Base-by-base conservation (phyloP, 306 rosid species). In the Cucumis cinereus region DNA sequence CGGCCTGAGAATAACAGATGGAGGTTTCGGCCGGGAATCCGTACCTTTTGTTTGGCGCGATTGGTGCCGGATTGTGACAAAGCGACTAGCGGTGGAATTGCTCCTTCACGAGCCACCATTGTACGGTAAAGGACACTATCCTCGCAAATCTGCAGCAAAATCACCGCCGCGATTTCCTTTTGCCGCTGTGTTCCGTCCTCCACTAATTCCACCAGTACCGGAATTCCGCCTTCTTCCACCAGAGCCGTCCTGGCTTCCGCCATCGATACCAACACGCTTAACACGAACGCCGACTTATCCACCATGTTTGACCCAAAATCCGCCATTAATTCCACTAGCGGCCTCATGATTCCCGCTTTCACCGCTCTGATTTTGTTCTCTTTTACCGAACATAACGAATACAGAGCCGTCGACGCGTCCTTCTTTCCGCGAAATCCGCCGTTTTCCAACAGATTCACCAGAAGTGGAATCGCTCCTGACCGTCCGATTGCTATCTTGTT, bases 21-120 rank as follows among this genome's bases (percentile, higher is more conserved):
- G 13, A 71, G 11, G 57, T 49, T 22, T 23, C 6, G 19, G 28
- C 28, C 77, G 68, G 78, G 69, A 60, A 56, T 71, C 3, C 87
- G 78, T 33, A 94, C 97, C 97, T 92, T 94, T 82, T 94, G 95
- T 88, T 88, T 94, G 87, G 95, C 96, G 84, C 99, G 97, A 89
- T 87, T 83, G 63, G 96, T 92, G 92, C 95, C 97, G 77, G 96
- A 86, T 80, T 92, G 96, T 0, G 99, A 84, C 85, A 94, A 66
- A 58, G 99, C 93, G 10, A 94, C 90, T 69, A 94, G 83, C 30
- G 99, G 99, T 43, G 97, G 99, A 83, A 94, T 90, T 73, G 99
- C 97, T 66, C 99, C 95, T 87, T 94, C 99, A 60, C 96, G 97
- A 24, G 90, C 93, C 79, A 94, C 99, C 97, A 88, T 79, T 12